phyloP scores from a whole-genome alignment of 768 basidiomycete genomes.

The Leucogyrophana mollusca region DNA sequence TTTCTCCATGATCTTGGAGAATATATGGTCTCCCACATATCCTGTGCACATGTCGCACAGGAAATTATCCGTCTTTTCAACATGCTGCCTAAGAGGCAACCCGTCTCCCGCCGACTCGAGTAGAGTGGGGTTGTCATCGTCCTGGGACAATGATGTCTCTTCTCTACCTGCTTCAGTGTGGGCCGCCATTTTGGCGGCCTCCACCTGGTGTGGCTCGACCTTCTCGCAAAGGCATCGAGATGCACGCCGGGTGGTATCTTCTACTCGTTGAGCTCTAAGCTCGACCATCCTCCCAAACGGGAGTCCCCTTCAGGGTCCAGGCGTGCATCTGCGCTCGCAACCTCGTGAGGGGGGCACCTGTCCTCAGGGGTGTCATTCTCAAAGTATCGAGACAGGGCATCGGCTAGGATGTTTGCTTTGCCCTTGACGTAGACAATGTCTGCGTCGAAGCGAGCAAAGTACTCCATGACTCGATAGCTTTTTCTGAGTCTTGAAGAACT shows the following conservation, averaged over 20 bases:
- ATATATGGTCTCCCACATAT: background rate
- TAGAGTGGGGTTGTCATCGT: too few relatives aligned
- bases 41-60: background rate
- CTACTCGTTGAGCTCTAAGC: background rate
- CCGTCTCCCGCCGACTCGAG: too few relatives aligned
- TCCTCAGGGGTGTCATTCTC: conserved; percentile 9
- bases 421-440: conserved; percentile 26
- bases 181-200: conserved; percentile 2
- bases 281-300: background rate
- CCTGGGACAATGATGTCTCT: too few relatives aligned
- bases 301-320: conserved; percentile 17
- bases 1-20: background rate
- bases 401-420: conserved; percentile 24
- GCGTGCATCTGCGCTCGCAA: conserved; percentile 14
- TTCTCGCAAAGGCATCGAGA: background rate
- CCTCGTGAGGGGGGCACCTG: too few relatives aligned
- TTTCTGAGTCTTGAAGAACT: conserved; percentile 24
- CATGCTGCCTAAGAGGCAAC: too few relatives aligned
- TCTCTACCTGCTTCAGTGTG: background rate
- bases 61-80: too few relatives aligned
- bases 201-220: background rate
- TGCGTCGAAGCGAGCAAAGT: conserved; percentile 24
- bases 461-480: conserved; percentile 21
- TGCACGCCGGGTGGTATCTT: too few relatives aligned
- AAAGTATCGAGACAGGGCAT: conserved; percentile 30